Percentiles rank a stretch among this genome's conserved stretches.
Evolutionary conservation across 2,329 filamentous ascomycete species (phyloP).

Genomic region (Paraphoma sp.): DNA sequence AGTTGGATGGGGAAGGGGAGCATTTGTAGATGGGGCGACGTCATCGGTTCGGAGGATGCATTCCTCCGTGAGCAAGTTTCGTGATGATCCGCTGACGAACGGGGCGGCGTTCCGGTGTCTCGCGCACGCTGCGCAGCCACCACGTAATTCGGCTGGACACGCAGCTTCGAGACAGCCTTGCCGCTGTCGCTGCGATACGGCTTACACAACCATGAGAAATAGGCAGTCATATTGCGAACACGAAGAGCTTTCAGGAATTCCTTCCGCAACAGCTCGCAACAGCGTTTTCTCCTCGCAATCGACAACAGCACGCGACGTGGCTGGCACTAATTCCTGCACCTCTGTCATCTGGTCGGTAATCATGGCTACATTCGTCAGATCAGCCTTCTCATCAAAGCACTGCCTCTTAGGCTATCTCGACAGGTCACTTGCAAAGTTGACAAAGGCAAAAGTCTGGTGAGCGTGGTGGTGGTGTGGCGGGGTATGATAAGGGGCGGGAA

Average conservation of each 20-base stretch:
- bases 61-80: conserved; percentile 5
- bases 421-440: too few relatives aligned
- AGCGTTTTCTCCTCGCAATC: background rate
- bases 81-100: background rate
- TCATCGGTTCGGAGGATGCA: conserved; percentile 6
- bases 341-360: too few relatives aligned
- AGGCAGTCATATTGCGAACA: background rate
- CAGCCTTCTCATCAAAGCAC: too few relatives aligned
- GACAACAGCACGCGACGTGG: too few relatives aligned
- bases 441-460: too few relatives aligned
- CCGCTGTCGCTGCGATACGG: background rate
- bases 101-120: background rate
- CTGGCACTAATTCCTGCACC: too few relatives aligned
- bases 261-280: background rate
- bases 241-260: background rate
- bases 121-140: background rate
- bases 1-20: background rate
- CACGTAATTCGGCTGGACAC: background rate
- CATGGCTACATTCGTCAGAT: too few relatives aligned
- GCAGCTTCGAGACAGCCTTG: background rate
- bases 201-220: background rate
- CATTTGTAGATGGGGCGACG: conserved; percentile 1
- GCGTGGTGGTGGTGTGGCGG: too few relatives aligned
- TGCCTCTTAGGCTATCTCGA: too few relatives aligned
- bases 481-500: too few relatives aligned